Conservation (phyloP, 1,284 basidiomycete genomes). For the Naganishia cerealis region DNA sequence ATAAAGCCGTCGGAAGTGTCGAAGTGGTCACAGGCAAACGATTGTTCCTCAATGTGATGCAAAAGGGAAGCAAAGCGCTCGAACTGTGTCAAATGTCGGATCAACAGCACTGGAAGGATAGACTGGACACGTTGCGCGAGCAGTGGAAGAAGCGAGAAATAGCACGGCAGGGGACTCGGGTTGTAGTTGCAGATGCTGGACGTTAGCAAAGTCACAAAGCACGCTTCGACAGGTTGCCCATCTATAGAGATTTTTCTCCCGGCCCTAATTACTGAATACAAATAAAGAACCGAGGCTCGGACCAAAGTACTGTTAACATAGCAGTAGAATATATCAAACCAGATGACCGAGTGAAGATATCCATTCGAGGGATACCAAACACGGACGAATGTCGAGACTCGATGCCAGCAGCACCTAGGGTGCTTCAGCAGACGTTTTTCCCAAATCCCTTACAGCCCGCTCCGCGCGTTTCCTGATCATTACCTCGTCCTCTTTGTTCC, state of each 20-base stretch:
- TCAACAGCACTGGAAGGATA: background rate
- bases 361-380: background rate
- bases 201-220: background rate
- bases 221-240: background rate
- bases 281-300: background rate
- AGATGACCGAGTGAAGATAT: background rate
- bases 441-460: conserved; percentile 33
- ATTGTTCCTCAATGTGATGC: background rate
- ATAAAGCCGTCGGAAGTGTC: background rate
- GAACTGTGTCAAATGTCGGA: background rate
- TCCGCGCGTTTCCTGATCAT: conserved; percentile 35
- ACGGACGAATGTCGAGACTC: background rate
- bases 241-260: background rate
- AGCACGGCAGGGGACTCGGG: background rate
- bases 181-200: background rate
- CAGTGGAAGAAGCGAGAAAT: background rate
- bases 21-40: background rate
- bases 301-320: background rate
- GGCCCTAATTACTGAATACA: conserved; percentile 1
- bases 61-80: conserved; percentile 8
- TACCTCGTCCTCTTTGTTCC: conserved; percentile 35
- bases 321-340: background rate
- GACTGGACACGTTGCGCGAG: background rate
- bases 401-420: background rate
- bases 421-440: conserved; percentile 23